Percentiles rank a stretch among this genome's conserved stretches.
Conservation (phyloP, 495 filamentous ascomycete genomes). For the Pseudomonodictys pantanalensis region DNA sequence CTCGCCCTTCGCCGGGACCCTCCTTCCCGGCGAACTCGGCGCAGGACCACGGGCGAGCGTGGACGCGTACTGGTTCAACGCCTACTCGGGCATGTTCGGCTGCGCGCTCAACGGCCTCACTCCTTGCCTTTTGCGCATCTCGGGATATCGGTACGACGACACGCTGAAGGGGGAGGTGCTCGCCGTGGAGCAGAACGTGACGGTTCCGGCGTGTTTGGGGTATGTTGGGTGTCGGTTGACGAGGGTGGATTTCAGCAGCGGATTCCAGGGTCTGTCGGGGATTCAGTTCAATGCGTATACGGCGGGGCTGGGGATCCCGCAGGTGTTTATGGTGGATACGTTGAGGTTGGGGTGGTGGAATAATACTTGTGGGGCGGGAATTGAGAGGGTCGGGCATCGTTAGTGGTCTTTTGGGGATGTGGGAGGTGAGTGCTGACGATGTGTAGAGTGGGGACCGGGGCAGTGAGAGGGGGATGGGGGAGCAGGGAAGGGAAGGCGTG, state of each 20-base stretch:
- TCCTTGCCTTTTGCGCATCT: constrained; percentile 42
- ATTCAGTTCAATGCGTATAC: constrained; percentile 46
- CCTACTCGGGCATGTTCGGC: constrained; percentile 42
- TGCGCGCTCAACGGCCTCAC: constrained; percentile 43
- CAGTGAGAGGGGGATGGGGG: neutral
- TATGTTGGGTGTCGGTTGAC: constrained; percentile 41
- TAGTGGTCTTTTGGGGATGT: constrained; percentile 16
- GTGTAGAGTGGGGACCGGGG: constrained; percentile 13
- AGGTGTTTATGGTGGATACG: constrained; percentile 46
- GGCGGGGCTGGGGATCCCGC: constrained; percentile 16
- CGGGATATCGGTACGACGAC: constrained; percentile 39
- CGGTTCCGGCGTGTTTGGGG: constrained; percentile 38
- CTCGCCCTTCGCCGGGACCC: constrained; percentile 34
- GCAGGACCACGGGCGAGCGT: constrained; percentile 41
- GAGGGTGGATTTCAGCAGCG: constrained; percentile 36
- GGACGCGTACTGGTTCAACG: constrained; percentile 49
- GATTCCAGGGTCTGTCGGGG: constrained; percentile 43
- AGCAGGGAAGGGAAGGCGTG: neutral
- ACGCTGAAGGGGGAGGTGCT: constrained; percentile 24
- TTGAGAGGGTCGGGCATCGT: constrained; percentile 32
- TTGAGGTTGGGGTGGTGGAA: constrained; percentile 45
- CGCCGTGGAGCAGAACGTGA: constrained; percentile 38
- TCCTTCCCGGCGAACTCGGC: constrained; percentile 45
- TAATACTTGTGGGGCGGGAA: constrained; percentile 45
- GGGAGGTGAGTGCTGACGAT: neutral